Evolutionary conservation across 2,329 filamentous ascomycete species (phyloP).

Genomic region (Colletotrichum sp.): DNA sequence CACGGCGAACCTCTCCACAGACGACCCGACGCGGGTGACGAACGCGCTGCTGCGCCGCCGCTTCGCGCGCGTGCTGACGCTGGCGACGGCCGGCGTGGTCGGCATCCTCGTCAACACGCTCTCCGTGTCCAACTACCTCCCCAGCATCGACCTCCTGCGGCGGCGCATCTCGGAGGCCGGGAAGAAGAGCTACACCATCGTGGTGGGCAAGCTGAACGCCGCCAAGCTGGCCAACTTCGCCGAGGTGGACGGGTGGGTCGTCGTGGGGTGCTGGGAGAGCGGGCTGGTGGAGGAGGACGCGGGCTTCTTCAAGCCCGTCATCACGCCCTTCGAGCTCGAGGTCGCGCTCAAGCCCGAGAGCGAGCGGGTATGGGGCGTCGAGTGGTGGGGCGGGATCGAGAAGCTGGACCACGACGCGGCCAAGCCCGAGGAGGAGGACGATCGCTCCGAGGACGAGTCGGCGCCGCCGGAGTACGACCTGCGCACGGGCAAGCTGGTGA

Average conservation of each 20-base stretch:
- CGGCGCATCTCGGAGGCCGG: slow-evolving; percentile 76
- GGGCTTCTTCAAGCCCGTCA: slow-evolving; percentile 85
- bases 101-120: slow-evolving; percentile 97
- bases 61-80: slow-evolving; percentile 83
- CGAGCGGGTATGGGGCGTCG: slow-evolving; percentile 81
- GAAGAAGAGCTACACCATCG: slow-evolving; percentile 95
- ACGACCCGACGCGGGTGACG: slow-evolving; percentile 49
- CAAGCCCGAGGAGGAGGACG: slow-evolving; percentile 4
- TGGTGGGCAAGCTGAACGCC: slow-evolving; percentile 94
- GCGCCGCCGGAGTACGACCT: slow-evolving; percentile 92
- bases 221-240: slow-evolving; percentile 97
- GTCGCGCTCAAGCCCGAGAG: slow-evolving; percentile 78
- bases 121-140: slow-evolving; percentile 87
- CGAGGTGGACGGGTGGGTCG: slow-evolving; percentile 95
- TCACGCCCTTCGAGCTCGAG: slow-evolving; percentile 93
- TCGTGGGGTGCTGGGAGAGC: slow-evolving; percentile 98
- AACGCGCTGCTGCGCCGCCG: slow-evolving; percentile 74
- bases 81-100: slow-evolving; percentile 83
- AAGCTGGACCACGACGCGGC: slow-evolving; percentile 56
- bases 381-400: slow-evolving; percentile 89
- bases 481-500: slow-evolving; percentile 83
- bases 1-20: slow-evolving; percentile 60
- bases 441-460: slow-evolving; percentile 66
- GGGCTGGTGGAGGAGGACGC: slow-evolving; percentile 83
- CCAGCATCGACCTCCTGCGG: slow-evolving; percentile 77